Evolutionary conservation across 176 grass and related monocot species (phyloP), one percentile per base, ranked within the genome.

Genomic region (Oryza longistaminata): DNA sequence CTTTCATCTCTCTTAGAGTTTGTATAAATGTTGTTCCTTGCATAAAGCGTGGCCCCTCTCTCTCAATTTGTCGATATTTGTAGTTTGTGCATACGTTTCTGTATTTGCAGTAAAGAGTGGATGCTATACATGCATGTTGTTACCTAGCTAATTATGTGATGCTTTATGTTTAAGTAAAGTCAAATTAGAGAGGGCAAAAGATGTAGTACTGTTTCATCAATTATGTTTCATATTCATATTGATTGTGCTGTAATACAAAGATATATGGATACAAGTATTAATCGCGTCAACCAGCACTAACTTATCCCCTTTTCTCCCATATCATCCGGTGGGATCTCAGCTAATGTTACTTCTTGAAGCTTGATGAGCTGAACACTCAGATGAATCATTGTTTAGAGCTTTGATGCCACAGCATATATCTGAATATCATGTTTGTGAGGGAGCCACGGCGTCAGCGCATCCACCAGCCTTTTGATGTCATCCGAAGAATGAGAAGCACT

Each of bases 401-500:
- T 95, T 8, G 93, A 86, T 3, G 45, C 42, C 34, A 19, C 45
- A 1, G 53, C 2, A 8, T 55, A 72, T 50, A 68, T 88, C 60
- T 73, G 81, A 6, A 72, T 71, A n/a, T 15, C 15, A 77, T 61
- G 26, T 76, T 86, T 78, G 71, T 25, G 68, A 64, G 49, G 71
- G 85, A 98, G 87, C 85, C 93, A 95, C 73, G 81, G 70, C 45
- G 70, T 81, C 61, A 95, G 82, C 45, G 93, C 85, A 31, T 74
- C 53, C 16, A 90, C 87, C n/a, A 98, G 83, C 68, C 78, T 98
- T 77, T 87, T 83, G 25, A 98, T 76, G 74, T 98, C 96, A 24
- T 95, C 93, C 0, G 67, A 75, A 52, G 96, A 88, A 86, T 98
- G 96, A 82, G 91, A 87, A 70, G 93, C 89, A 21, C 86, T 98